A percentile compares a stretch with the other conserved stretches of the same genome.
Evolutionary conservation across 2,329 filamentous ascomycete species (phyloP).

Genomic region (Fusarium sp.): DNA sequence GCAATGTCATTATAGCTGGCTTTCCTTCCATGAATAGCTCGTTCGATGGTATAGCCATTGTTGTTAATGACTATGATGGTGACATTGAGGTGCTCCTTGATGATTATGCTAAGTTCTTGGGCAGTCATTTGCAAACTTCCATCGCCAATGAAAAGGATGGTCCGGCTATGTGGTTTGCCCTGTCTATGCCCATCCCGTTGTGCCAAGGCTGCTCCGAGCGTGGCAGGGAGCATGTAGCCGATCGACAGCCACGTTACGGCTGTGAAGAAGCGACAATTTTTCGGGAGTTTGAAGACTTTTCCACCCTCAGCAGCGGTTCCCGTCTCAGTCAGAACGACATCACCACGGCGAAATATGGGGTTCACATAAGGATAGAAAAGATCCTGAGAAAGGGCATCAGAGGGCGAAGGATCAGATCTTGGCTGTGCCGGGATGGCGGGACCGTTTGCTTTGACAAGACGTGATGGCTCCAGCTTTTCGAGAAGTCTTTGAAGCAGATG

Average conservation of each 20-base stretch:
- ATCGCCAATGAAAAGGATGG: conserved; percentile 22
- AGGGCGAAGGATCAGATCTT: neutral
- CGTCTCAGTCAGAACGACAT: conserved; percentile 17
- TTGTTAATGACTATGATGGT: conserved; percentile 26
- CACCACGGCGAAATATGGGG: conserved; percentile 10
- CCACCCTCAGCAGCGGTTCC: conserved; percentile 27
- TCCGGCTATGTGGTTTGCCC: neutral
- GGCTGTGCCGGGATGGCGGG: neutral
- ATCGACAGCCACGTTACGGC: conserved; percentile 27
- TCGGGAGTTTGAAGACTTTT: conserved; percentile 3
- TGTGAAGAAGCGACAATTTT: conserved; percentile 5
- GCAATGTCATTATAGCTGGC: conserved; percentile 23
- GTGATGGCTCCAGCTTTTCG: neutral
- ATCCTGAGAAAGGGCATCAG: conserved; percentile 2
- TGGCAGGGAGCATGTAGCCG: conserved; percentile 30
- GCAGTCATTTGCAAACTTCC: conserved; percentile 25
- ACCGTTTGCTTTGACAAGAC: neutral
- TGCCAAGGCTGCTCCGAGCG: conserved; percentile 17
- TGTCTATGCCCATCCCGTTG: neutral
- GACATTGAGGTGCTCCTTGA: conserved; percentile 24
- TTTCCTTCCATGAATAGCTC: conserved; percentile 20
- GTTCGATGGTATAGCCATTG: conserved; percentile 27
- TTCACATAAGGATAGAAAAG: conserved; percentile 20
- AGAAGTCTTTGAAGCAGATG: neutral
- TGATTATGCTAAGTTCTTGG: conserved; percentile 22